Conservation (phyloP, 1,139 yeast genomes). For the Taphrina populina region DNA sequence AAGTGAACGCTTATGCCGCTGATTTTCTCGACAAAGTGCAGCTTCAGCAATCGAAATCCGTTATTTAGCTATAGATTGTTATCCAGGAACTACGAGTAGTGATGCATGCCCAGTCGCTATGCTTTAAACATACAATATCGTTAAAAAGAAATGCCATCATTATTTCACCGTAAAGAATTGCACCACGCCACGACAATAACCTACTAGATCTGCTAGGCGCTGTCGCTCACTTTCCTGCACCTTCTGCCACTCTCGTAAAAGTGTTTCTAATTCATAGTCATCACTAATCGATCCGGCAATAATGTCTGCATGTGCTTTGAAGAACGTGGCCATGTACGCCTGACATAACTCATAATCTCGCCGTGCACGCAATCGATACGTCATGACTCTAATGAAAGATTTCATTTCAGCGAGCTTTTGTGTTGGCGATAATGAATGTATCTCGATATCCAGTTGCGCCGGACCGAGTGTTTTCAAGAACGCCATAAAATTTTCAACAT, state of each 20-base stretch:
- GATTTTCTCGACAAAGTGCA: conserved; percentile 24
- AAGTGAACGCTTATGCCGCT: conserved; percentile 16
- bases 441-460: conserved; percentile 76
- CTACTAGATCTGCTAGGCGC: conserved; percentile 65
- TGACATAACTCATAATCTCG: conserved; percentile 67
- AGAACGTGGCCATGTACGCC: conserved; percentile 73
- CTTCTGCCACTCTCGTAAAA: conserved; percentile 55
- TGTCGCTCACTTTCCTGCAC: conserved; percentile 51
- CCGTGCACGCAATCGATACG: conserved; percentile 58
- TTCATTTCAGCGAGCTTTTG: conserved; percentile 66
- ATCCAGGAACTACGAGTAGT: too few species aligned
- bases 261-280: conserved; percentile 41
- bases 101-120: conserved; percentile 3
- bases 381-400: conserved; percentile 64
- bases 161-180: conserved; percentile 51
- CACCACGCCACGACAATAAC: conserved; percentile 82
- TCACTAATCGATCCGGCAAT: conserved; percentile 53
- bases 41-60: conserved; percentile 5
- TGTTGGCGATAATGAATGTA: conserved; percentile 67
- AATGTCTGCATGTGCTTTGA: conserved; percentile 80
- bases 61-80: too few species aligned
- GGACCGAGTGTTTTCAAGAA: conserved; percentile 69
- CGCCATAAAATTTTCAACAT: conserved; percentile 53
- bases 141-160: too few species aligned
- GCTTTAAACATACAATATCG: background rate